A percentile compares a stretch with the other conserved stretches of the same genome.
phyloP scores from a whole-genome alignment of 805 yeast species.

The Ogataea polymorpha region DNA sequence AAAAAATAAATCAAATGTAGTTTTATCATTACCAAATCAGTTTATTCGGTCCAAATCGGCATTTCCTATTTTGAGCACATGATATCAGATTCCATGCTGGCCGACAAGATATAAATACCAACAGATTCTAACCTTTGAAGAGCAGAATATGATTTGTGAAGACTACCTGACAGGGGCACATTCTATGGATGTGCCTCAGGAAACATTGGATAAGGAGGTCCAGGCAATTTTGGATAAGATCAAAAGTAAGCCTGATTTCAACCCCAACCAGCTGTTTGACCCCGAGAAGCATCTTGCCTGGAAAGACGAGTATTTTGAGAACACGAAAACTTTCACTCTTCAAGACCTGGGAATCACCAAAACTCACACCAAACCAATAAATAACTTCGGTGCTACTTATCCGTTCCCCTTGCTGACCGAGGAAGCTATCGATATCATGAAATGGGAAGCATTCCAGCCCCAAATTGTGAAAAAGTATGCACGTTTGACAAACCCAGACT shows the following conservation, averaged over 20 bases:
- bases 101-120: too few relatives aligned
- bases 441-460: slow-evolving; percentile 47
- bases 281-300: slow-evolving; percentile 37
- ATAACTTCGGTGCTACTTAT: slow-evolving; percentile 44
- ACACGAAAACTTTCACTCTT: slow-evolving; percentile 37
- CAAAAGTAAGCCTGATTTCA: slow-evolving; percentile 12
- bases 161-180: slow-evolving; percentile 24
- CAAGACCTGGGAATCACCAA: slow-evolving; percentile 36
- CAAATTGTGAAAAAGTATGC: slow-evolving; percentile 42
- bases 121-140: too few relatives aligned
- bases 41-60: slow-evolving; percentile 1
- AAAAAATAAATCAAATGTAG: not conserved
- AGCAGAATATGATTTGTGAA: slow-evolving; percentile 16
- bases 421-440: slow-evolving; percentile 56
- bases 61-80: not conserved
- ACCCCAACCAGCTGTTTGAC: slow-evolving; percentile 33
- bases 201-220: slow-evolving; percentile 27
- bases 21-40: not conserved
- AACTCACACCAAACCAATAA: slow-evolving; percentile 34
- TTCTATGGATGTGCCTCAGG: slow-evolving; percentile 25
- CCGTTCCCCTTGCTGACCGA: slow-evolving; percentile 59
- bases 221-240: slow-evolving; percentile 16
- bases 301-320: slow-evolving; percentile 36
- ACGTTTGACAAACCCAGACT: slow-evolving; percentile 36
- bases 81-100: too few relatives aligned